A percentile compares a stretch with the other conserved stretches of the same genome.
phyloP scores from a whole-genome alignment of 306 rosid genomes.

The Mimosa pudica region DNA sequence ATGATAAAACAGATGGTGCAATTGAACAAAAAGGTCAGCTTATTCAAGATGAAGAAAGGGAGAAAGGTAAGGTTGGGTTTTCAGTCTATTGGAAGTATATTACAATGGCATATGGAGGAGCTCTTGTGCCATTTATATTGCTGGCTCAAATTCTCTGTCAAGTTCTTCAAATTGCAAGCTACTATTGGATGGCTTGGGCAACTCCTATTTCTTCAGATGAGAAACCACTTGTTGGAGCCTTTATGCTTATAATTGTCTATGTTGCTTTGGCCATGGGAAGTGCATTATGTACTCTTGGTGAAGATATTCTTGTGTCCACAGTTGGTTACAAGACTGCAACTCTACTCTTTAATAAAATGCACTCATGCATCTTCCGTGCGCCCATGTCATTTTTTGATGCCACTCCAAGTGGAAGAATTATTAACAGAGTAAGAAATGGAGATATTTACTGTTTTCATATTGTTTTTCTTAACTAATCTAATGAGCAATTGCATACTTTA shows the following conservation, averaged over 20 bases:
- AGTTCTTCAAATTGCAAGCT: constrained; percentile 82
- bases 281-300: constrained; percentile 57
- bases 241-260: constrained; percentile 58
- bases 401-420: constrained; percentile 85
- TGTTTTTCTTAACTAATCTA: neutral
- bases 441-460: neutral
- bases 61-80: constrained; percentile 77
- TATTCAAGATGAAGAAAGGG: constrained; percentile 94
- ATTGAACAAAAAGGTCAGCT: constrained; percentile 60
- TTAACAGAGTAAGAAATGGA: constrained; percentile 57
- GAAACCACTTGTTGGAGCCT: constrained; percentile 49
- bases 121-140: constrained; percentile 77
- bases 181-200: constrained; percentile 98
- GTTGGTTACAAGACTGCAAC: constrained; percentile 76
- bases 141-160: constrained; percentile 67
- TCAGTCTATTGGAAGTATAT: constrained; percentile 73
- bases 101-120: constrained; percentile 76
- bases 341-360: constrained; percentile 79
- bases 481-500: neutral
- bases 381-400: constrained; percentile 93
- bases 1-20: constrained; percentile 41
- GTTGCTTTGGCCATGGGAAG: constrained; percentile 73
- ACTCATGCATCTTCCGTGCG: constrained; percentile 69
- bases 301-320: constrained; percentile 50
- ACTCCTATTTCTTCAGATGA: constrained; percentile 67